A percentile compares a stretch with the other conserved stretches of the same genome.
These are phyloP conservation scores for Fulvia fulva DNA, from an alignment of 2,329 filamentous ascomycete species.

Conservation along the genomic window DNA sequence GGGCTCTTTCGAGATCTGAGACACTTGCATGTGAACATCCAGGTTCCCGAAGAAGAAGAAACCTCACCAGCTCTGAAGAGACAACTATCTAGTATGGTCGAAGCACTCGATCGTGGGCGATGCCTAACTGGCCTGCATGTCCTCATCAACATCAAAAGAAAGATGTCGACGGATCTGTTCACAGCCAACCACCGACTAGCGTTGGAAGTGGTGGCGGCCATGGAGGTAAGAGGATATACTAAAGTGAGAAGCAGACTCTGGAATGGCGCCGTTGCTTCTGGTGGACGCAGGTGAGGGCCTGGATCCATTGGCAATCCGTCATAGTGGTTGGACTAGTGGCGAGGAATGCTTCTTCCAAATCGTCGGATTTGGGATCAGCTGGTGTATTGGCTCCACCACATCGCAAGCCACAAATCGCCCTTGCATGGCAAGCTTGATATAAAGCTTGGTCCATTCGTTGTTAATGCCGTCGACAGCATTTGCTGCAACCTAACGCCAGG, in stretches of 20 bases:
- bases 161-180: conserved; percentile 7
- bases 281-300: no score
- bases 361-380: no score
- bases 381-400: no score
- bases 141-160: conserved; percentile 16
- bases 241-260: conserved; percentile 17
- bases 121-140: conserved; percentile 17
- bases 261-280: neutral
- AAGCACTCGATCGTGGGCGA: conserved; percentile 16
- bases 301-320: no score
- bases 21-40: conserved; percentile 20
- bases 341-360: no score
- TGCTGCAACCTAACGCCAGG: no score
- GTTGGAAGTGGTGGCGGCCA: conserved; percentile 15
- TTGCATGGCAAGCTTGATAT: no score
- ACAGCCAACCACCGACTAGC: conserved; percentile 8
- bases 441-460: no score
- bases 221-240: conserved; percentile 21
- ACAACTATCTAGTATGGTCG: conserved; percentile 11
- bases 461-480: no score
- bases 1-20: conserved; percentile 15
- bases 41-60: conserved; percentile 13
- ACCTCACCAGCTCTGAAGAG: conserved; percentile 3
- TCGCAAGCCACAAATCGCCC: no score
- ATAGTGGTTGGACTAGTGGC: no score